Conservation (phyloP, 441 rosid genomes). For the Viola pubescens region DNA sequence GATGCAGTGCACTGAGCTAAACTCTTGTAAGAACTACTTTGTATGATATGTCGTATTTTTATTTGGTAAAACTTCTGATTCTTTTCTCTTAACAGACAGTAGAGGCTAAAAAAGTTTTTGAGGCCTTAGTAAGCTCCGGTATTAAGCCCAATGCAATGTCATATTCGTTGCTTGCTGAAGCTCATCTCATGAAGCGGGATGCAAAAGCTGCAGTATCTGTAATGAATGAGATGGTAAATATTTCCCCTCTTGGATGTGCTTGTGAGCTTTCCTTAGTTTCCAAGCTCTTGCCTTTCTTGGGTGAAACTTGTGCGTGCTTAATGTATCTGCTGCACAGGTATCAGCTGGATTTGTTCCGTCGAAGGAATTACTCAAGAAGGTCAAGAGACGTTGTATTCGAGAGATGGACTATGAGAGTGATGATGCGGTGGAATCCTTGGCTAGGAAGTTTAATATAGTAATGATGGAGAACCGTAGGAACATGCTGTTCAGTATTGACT, state of each 20-base stretch:
- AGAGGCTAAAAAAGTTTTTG: slow-evolving; percentile 81
- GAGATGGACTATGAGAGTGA: slow-evolving; percentile 68
- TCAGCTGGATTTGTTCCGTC: slow-evolving; percentile 69
- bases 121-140: slow-evolving; percentile 70
- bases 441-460: slow-evolving; percentile 47
- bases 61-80: slow-evolving; percentile 18
- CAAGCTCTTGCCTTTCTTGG: neutral
- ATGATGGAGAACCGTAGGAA: slow-evolving; percentile 65
- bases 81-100: slow-evolving; percentile 45
- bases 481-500: slow-evolving; percentile 61
- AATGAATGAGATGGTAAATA: slow-evolving; percentile 65
- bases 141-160: slow-evolving; percentile 73
- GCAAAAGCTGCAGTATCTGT: slow-evolving; percentile 67
- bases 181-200: slow-evolving; percentile 82
- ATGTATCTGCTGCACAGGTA: slow-evolving; percentile 38
- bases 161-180: slow-evolving; percentile 75
- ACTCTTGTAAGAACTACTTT: neutral
- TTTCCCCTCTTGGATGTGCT: neutral
- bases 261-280: slow-evolving; percentile 8
- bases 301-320: slow-evolving; percentile 15
- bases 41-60: slow-evolving; percentile 8
- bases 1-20: neutral
- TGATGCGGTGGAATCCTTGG: slow-evolving; percentile 47
- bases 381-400: slow-evolving; percentile 71
- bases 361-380: slow-evolving; percentile 69